Conservation (phyloP, 2,329 filamentous ascomycete species). For the Erysiphe pisi region DNA sequence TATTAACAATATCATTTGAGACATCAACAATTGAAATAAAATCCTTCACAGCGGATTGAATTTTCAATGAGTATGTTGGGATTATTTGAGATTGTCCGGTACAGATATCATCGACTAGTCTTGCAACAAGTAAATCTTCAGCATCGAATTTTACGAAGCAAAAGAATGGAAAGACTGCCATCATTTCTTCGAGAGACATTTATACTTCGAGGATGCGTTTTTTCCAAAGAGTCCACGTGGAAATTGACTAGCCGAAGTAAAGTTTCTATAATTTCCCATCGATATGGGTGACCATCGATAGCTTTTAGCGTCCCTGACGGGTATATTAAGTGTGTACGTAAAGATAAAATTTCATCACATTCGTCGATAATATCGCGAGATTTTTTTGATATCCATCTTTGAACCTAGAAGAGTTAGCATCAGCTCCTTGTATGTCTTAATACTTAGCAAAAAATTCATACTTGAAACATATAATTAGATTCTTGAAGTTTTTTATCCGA, state of each 20-base stretch:
- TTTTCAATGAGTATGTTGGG: background rate
- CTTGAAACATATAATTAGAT: conserved; percentile 39
- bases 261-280: conserved; percentile 37
- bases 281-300: conserved; percentile 38
- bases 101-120: conserved; percentile 37
- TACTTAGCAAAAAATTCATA: background rate
- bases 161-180: conserved; percentile 41
- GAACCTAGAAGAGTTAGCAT: conserved; percentile 32
- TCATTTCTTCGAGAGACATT: conserved; percentile 38
- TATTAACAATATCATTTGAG: background rate
- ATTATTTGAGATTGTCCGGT: conserved; percentile 32
- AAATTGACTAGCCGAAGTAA: conserved; percentile 35
- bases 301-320: conserved; percentile 37
- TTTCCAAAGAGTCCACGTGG: conserved; percentile 37
- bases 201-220: conserved; percentile 39
- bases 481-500: conserved; percentile 38
- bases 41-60: background rate
- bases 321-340: conserved; percentile 39
- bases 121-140: conserved; percentile 36
- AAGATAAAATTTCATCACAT: conserved; percentile 39
- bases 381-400: conserved; percentile 40
- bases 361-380: conserved; percentile 46
- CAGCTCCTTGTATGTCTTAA: too few relatives aligned
- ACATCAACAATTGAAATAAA: conserved; percentile 20
- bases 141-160: conserved; percentile 41